Evolutionary conservation across 2,329 filamentous ascomycete species (phyloP), one percentile per base, ranked within the genome.

Genomic region (Ophiostoma sp.): DNA sequence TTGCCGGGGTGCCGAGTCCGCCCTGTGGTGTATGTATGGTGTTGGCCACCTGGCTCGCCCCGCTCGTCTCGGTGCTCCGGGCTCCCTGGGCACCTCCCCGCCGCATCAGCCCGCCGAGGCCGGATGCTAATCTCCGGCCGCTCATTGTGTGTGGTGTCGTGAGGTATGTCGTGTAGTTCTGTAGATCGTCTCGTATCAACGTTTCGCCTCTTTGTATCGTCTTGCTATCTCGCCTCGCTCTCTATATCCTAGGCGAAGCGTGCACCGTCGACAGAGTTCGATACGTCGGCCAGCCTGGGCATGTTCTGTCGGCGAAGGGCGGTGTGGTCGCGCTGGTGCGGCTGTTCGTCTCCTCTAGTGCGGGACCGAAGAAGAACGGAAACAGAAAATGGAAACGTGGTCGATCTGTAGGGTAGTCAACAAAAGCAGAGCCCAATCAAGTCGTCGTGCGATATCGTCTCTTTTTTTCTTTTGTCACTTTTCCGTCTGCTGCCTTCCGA

Each of bases 81-180:
- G 83, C 78, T 71, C 82, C 78, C 12, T 60, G 55, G 27, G 55
- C 55, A 12, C 27, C 27, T 18, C 55, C 73, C 82, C 83, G 78
- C 86, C 86, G 79, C 87, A 87, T 80, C 79, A 88, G 86, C 64
- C 68, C 70, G 79, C 86, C 81, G 74, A 90, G 84, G 80, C 90
- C 87, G 76, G 89, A 87, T 78, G 90, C 88, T 79, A 93, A 82
- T 75, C 91, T 86, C 84, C 90, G 88, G 83, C 85, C 87, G 81
- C 86, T 89, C 87, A 90, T 89, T 27, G 62, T 40, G 5, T 49
- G 18, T 45, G 60, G 16, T 64, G 60, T 63, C 36, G n/a, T 5
- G 8, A 44, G 11, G 7, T n/a, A 62, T n/a, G 47, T 49, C 9
- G 47, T 11, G n/a, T 14, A 49, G 27, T 27, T 27, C 27, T 27